Evolutionary conservation across 148 eudicot species (phyloP).

Genomic region (Vaccinium darrowii): DNA sequence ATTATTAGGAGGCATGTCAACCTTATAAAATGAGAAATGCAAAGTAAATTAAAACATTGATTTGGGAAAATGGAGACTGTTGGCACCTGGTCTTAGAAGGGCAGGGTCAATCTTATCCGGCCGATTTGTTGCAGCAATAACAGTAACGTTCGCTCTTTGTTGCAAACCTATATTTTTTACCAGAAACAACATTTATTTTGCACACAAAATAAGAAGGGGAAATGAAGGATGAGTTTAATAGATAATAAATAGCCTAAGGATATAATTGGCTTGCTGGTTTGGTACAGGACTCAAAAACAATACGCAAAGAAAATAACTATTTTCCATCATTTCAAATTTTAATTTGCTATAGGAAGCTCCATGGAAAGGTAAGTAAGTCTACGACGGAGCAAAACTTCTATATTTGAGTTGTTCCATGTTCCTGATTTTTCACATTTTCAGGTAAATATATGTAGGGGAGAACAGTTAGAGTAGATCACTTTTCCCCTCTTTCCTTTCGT

Average conservation of each 20-base stretch:
- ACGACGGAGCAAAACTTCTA: neutral
- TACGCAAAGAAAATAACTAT: neutral
- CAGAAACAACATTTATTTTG: neutral
- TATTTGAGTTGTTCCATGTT: neutral
- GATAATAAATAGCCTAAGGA: neutral
- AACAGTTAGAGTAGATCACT: neutral
- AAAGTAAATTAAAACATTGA: neutral
- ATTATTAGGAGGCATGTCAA: slow-evolving; percentile 4
- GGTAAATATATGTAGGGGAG: neutral
- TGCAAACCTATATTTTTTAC: slow-evolving; percentile 58
- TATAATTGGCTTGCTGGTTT: neutral
- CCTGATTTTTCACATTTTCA: neutral
- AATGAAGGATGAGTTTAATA: neutral
- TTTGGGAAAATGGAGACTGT: neutral
- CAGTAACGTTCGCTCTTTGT: slow-evolving; percentile 80
- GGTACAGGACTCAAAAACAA: neutral
- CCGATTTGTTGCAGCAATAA: slow-evolving; percentile 96
- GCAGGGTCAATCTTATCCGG: slow-evolving; percentile 98
- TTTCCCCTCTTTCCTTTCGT: neutral
- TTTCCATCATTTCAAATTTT: neutral
- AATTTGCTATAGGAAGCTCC: neutral
- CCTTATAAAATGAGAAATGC: slow-evolving; percentile 8
- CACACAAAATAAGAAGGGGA: neutral
- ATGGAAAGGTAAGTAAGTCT: neutral
- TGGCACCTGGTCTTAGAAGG: slow-evolving; percentile 90